Conservation (phyloP, 2,329 filamentous ascomycete genomes). For the Botrytis galanthina region DNA sequence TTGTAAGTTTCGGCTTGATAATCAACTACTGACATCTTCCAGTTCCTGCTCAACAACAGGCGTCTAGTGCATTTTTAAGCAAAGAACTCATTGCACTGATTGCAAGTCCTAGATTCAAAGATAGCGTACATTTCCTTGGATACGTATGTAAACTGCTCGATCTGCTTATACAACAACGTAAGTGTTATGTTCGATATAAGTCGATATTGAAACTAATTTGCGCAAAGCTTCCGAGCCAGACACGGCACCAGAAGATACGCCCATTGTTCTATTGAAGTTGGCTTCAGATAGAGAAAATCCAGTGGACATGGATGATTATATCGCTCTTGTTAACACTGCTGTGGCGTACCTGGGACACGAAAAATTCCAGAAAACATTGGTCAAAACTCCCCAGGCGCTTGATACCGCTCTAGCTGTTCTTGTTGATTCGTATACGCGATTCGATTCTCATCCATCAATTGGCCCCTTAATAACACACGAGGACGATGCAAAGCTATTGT, state of each 20-base stretch:
- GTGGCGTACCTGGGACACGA: slow-evolving; percentile 56
- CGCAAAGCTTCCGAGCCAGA: slow-evolving; percentile 35
- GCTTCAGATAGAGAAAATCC: slow-evolving; percentile 44
- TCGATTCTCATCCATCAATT: slow-evolving; percentile 39
- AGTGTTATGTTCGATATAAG: slow-evolving; percentile 13
- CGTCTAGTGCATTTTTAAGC: slow-evolving; percentile 52
- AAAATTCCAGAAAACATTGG: slow-evolving; percentile 49
- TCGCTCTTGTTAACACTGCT: slow-evolving; percentile 51
- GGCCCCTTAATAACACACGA: slow-evolving; percentile 33
- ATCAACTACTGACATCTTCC: slow-evolving; percentile 26
- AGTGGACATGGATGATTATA: slow-evolving; percentile 54
- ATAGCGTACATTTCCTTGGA: slow-evolving; percentile 46
- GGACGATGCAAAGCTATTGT: slow-evolving; percentile 50
- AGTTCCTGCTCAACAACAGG: slow-evolving; percentile 55
- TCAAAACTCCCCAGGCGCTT: slow-evolving; percentile 38
- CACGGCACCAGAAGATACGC: slow-evolving; percentile 45
- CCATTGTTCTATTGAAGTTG: slow-evolving; percentile 50
- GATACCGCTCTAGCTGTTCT: slow-evolving; percentile 50
- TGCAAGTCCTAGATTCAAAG: slow-evolving; percentile 44
- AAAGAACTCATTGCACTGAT: slow-evolving; percentile 50
- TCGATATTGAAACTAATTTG: background rate
- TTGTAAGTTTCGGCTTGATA: background rate
- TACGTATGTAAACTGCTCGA: slow-evolving; percentile 57
- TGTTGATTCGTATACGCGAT: slow-evolving; percentile 47
- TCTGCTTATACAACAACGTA: slow-evolving; percentile 52